Percentiles rank a stretch among this genome's conserved stretches.
Conservation (phyloP, 75 land plant genomes). For the Gnetum montanum region DNA sequence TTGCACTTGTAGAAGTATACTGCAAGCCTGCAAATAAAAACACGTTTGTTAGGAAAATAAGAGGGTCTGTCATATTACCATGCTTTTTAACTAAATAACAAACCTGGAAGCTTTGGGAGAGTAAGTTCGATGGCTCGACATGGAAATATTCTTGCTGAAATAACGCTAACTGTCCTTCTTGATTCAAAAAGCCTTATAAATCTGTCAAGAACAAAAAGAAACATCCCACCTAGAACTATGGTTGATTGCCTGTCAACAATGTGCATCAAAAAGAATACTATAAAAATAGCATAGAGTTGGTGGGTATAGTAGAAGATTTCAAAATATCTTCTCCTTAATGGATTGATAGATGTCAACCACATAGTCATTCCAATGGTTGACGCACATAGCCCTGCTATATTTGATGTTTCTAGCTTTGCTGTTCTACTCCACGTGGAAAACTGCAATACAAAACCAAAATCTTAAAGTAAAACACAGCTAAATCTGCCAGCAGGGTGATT, state of each 20-base stretch:
- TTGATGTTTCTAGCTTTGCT: too few species aligned
- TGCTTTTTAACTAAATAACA: too few species aligned
- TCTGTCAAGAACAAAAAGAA: conserved; percentile 62
- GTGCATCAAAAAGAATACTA: conserved; percentile 56
- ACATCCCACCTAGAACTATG: conserved; percentile 35
- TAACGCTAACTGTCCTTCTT: conserved; percentile 16
- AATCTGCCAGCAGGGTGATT: too few species aligned
- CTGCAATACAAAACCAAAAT: conserved; percentile 25
- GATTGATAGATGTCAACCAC: conserved; percentile 70
- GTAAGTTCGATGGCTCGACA: conserved; percentile 55
- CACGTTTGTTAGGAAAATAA: too few species aligned
- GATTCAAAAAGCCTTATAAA: conserved; percentile 57
- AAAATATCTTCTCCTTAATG: conserved; percentile 44
- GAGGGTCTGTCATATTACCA: too few species aligned
- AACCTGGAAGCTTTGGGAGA: conserved; percentile 33
- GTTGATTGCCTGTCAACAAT: conserved; percentile 47
- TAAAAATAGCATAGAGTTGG: conserved; percentile 64
- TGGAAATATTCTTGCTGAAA: conserved; percentile 43
- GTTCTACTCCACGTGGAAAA: conserved; percentile 48
- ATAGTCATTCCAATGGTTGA: conserved; percentile 54
- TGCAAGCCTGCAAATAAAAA: conserved; percentile 47
- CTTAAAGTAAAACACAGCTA: too few species aligned
- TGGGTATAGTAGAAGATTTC: conserved; percentile 69
- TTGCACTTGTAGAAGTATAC: conserved; percentile 42
- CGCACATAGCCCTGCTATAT: too few species aligned